Conservation (phyloP, 1,284 basidiomycete genomes). For the Marasmius sp. region DNA sequence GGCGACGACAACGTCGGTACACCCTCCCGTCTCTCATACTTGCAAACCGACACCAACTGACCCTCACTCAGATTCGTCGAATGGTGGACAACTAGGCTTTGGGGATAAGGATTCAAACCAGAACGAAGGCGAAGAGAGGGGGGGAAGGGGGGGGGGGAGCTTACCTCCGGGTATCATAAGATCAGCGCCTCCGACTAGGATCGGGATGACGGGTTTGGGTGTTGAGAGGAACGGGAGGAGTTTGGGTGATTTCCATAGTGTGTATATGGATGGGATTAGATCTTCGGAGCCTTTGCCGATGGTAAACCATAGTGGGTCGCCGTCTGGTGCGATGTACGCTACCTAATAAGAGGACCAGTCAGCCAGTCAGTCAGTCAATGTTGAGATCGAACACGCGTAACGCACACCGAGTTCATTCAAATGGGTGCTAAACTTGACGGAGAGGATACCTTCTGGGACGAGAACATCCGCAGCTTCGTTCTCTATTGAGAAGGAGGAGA, state of each 20-base stretch:
- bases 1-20: conserved; percentile 47
- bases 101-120: conserved; percentile 13
- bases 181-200: conserved; percentile 68
- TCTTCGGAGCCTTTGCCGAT: conserved; percentile 66
- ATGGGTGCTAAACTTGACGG: conserved; percentile 66
- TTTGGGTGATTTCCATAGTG: conserved; percentile 68
- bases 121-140: conserved; percentile 3
- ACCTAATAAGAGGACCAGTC: conserved; percentile 35
- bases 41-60: conserved; percentile 61
- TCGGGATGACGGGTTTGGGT: conserved; percentile 53
- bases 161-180: conserved; percentile 80
- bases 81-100: conserved; percentile 57
- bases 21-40: conserved; percentile 35
- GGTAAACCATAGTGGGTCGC: conserved; percentile 83
- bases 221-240: conserved; percentile 68
- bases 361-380: no score
- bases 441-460: conserved; percentile 69
- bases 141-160: conserved; percentile 23
- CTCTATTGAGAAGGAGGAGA: conserved; percentile 45
- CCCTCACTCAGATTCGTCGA: conserved; percentile 38
- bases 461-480: conserved; percentile 59
- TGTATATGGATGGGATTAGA: conserved; percentile 77
- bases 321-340: conserved; percentile 64
- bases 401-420: conserved; percentile 63
- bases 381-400: conserved; percentile 14